Conservation (phyloP, 805 yeast species). For the Candida loeiensis region DNA sequence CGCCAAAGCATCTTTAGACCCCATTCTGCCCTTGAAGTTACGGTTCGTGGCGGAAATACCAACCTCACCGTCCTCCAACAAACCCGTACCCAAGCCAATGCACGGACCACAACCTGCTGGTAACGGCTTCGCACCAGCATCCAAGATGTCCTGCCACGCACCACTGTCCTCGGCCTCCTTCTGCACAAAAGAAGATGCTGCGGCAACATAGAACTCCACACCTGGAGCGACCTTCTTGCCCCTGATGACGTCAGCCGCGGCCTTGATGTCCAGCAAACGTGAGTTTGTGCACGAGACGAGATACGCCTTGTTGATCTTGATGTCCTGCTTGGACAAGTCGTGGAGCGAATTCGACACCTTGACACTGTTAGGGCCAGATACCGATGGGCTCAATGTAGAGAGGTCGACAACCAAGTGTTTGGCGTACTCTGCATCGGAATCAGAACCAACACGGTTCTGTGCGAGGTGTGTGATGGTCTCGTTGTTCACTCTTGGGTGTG, state of each 20-base stretch:
- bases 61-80: conserved; percentile 91
- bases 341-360: conserved; percentile 79
- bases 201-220: conserved; percentile 95
- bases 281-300: conserved; percentile 98
- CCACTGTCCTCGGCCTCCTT: conserved; percentile 87
- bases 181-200: conserved; percentile 93
- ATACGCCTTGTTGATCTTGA: conserved; percentile 89
- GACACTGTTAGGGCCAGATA: conserved; percentile 97
- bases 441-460: conserved; percentile 49
- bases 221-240: conserved; percentile 82
- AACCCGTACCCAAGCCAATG: conserved; percentile 94
- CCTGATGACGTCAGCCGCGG: conserved; percentile 86
- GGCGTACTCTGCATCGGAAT: conserved; percentile 79
- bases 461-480: conserved; percentile 53
- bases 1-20: conserved; percentile 93
- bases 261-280: conserved; percentile 84
- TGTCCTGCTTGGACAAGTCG: conserved; percentile 66
- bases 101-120: conserved; percentile 99
- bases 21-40: conserved; percentile 99
- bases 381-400: conserved; percentile 75
- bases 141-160: conserved; percentile 85
- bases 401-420: conserved; percentile 83
- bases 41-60: conserved; percentile 98
- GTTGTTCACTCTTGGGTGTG: conserved; percentile 79
- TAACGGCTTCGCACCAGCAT: conserved; percentile 90